These are phyloP conservation scores for Xylaria sp. DNA, from an alignment of 2,329 filamentous ascomycete species.

Conservation along the genomic window DNA sequence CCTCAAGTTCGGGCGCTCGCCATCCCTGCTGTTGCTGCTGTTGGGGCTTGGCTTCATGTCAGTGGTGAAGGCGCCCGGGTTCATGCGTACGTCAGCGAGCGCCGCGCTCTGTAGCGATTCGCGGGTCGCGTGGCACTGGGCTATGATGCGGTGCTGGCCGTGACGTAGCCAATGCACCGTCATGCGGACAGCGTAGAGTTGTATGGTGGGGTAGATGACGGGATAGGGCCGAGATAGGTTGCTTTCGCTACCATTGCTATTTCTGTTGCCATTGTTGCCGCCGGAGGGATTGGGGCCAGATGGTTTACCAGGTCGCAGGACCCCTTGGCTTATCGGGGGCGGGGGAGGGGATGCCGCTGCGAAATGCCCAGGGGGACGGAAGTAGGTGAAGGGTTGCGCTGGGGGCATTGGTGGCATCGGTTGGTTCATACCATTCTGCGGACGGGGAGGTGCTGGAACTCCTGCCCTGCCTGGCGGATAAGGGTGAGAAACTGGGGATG, in stretches of 20 bases:
- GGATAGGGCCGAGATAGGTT: conserved; percentile 22
- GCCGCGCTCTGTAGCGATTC: conserved; percentile 45
- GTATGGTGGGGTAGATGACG: conserved; percentile 19
- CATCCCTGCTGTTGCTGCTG: neutral
- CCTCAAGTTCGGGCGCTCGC: neutral
- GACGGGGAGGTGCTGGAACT: conserved; percentile 17
- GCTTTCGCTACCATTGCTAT: conserved; percentile 1
- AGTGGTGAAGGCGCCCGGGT: conserved; percentile 20
- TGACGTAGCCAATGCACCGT: conserved; percentile 46
- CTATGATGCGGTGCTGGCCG: conserved; percentile 45
- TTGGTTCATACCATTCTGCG: conserved; percentile 21
- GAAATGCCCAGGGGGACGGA: conserved; percentile 8
- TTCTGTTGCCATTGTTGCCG: conserved; percentile 15
- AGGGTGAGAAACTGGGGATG: conserved; percentile 13
- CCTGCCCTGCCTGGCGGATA: conserved; percentile 1
- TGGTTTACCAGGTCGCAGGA: conserved; percentile 8
- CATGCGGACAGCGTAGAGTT: conserved; percentile 45
- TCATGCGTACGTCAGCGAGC: conserved; percentile 39
- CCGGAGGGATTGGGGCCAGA: neutral
- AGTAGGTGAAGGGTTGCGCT: conserved; percentile 6
- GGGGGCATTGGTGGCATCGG: conserved; percentile 3
- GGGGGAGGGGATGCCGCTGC: conserved; percentile 9
- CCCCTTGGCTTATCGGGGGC: conserved; percentile 4
- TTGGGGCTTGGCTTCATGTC: conserved; percentile 5
- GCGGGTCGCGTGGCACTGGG: conserved; percentile 42